Percentiles rank a stretch among this genome's conserved stretches.
phyloP scores from a whole-genome alignment of 2,329 filamentous ascomycete genomes.

The Monosporascus sp. region DNA sequence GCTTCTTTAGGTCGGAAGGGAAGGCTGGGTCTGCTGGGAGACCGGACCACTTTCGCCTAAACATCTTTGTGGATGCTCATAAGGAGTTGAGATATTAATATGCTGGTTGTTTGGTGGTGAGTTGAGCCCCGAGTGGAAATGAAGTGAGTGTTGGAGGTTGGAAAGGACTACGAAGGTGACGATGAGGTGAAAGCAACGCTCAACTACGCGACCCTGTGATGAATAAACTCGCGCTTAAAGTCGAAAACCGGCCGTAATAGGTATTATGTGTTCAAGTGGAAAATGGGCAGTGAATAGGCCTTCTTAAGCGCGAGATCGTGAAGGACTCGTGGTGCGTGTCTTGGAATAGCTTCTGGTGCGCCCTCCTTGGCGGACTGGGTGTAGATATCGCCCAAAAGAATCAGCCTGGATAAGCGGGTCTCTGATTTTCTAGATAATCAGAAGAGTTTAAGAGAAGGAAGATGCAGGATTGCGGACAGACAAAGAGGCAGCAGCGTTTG shows the following conservation, averaged over 20 bases:
- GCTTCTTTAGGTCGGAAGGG: slow-evolving; percentile 56
- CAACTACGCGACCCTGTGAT: too few relatives aligned
- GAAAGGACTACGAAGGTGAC: background rate
- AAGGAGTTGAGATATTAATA: background rate
- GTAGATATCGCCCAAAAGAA: too few relatives aligned
- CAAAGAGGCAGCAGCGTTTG: background rate
- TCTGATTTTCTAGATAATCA: background rate
- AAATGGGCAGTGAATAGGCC: too few relatives aligned
- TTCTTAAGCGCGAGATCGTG: too few relatives aligned
- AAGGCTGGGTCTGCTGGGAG: slow-evolving; percentile 69
- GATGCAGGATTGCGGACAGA: background rate
- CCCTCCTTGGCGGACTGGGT: too few relatives aligned
- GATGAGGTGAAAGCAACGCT: background rate
- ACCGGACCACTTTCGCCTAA: slow-evolving; percentile 61
- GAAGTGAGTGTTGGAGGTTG: background rate
- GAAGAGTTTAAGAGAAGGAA: background rate
- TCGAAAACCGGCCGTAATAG: too few relatives aligned
- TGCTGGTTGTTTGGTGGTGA: background rate
- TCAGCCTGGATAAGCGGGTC: background rate
- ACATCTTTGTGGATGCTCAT: slow-evolving; percentile 53
- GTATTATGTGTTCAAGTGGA: too few relatives aligned
- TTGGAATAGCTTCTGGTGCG: too few relatives aligned
- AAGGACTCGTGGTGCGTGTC: too few relatives aligned
- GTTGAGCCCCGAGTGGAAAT: background rate
- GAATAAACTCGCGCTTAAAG: too few relatives aligned